Evolutionary conservation across 176 grass and related monocot genomes (phyloP), one percentile per base, ranked within the genome.

Genomic region (Puccinellia tenuiflora): DNA sequence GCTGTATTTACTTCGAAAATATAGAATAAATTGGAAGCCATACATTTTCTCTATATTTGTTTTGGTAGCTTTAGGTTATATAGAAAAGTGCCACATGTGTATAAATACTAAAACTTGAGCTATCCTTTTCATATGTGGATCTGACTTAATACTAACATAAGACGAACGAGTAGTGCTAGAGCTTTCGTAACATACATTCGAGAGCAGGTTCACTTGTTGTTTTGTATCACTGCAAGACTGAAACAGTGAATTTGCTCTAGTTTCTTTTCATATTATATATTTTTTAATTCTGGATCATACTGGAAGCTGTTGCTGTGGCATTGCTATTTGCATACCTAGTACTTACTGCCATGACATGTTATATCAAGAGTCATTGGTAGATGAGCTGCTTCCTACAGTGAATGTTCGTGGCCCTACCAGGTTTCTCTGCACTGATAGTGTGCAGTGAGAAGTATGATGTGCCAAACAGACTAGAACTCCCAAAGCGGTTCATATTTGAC

Each of bases 401-500:
- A 97, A 84, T 73, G 70, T 40, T 81, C 0, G 76, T 90, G 82
- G 76, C 94, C 50, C 87, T 90, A 76, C 78, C 94, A 97, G 94
- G 92, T 97, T 92, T 97, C 94, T 94, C 94, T 97, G 92, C 75
- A 94, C 87, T 97, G 94, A 80, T 81, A 97, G 92, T 92, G 91
- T 97, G 87, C 92, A 91, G 92, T 90, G 94, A 94, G 88, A 97
- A 92, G 92, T 92, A 90, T 94, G 89, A 90, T 92, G 89, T 66
- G 85, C 82, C 79, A 81, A 90, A 92, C 89, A 95, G 17, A 57
- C 59, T 46, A 18, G 22, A 54, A 28, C 14, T 43, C 42, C 50
- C 39, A 47, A 76, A 61, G 2, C 10, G 17, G 9, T 56, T 56
- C 4, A 55, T 33, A 66, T 39, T 77, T 20, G 29, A 78, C 85